Evolutionary conservation across 2,329 filamentous ascomycete species (phyloP).

Genomic region (Penicillium sp.): DNA sequence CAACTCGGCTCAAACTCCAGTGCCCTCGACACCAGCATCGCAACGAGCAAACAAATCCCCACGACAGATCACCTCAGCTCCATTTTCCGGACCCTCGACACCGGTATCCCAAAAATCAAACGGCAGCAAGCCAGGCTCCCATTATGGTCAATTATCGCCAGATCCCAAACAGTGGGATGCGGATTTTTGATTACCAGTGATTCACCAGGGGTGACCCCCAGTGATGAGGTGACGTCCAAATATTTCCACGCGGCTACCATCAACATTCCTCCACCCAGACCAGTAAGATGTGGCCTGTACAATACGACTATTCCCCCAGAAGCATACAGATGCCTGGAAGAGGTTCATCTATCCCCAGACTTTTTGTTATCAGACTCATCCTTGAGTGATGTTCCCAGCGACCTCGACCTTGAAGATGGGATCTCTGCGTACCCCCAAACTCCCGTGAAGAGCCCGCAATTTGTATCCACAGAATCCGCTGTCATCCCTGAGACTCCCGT

Average conservation of each 20-base stretch:
- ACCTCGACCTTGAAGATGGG: conserved; percentile 19
- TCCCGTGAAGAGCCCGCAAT: background rate
- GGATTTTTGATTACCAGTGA: conserved; percentile 43
- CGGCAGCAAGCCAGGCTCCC: background rate
- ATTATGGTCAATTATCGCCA: conserved; percentile 8
- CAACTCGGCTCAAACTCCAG: background rate
- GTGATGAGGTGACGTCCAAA: conserved; percentile 42
- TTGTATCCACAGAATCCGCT: background rate
- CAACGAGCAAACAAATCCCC: background rate
- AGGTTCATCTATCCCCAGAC: conserved; percentile 15
- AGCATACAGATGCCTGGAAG: conserved; percentile 12
- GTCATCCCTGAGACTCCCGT: background rate
- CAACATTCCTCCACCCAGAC: background rate
- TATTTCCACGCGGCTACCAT: conserved; percentile 25
- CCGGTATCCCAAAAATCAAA: background rate
- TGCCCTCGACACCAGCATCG: background rate
- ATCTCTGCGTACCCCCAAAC: background rate
- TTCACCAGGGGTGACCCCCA: conserved; percentile 36
- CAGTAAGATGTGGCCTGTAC: background rate
- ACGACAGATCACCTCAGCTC: background rate
- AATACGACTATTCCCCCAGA: conserved; percentile 13
- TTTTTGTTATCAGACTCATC: conserved; percentile 35
- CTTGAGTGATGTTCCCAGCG: conserved; percentile 37
- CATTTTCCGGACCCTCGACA: background rate
- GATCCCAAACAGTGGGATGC: conserved; percentile 18